Base-by-base conservation (phyloP, 192 early-diverging fungal species). In the Jimgerdemannia flammicorona region DNA sequence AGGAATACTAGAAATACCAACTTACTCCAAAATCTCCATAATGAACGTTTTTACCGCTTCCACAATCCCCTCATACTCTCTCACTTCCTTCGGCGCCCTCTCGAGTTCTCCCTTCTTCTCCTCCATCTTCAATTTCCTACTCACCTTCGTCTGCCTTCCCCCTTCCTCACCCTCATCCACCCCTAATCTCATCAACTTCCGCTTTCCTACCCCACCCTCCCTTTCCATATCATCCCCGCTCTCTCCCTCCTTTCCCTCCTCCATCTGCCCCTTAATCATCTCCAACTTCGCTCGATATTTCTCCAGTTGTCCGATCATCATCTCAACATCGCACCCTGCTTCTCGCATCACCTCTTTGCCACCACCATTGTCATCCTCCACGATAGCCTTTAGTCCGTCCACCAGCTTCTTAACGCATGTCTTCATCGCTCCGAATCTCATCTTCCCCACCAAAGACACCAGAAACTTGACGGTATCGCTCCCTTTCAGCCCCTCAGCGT, bases 31-130 rank as follows among this genome's bases (percentile, higher is more conserved):
- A 6, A 72, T 66, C 17, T 18, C 44, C 43, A 70, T 39, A 39
- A 69, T 75, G 73, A 83, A 92, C 86, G 70, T 80, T 71, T 91
- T 77, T 29, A 81, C 75, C 3, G 66, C 29, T 9, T 81, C 59
- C 20, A 87, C 76, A 43, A 77, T 80, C 72, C 84, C 81, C 39
- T 72, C 69, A 72, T 85, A 77, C 4, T 83, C 81, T 19, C 82
- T 81, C 3, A 81, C 71, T 0, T 86, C 66, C 19, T 72, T 76
- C 3, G 78, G 77, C 10, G 78, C 79, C 4, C 83, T 40, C 20
- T 77, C 73, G 1, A 84, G 83, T 44, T 83, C 81, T n/a, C 81
- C 71, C 70, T 81, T 72, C 65, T 81, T 70, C 3, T 80, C 77
- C 20, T 87, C 77, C 71, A 74, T 81, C 66, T 84, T 78, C 4